Percentiles rank a stretch among this genome's conserved stretches.
Conservation (phyloP, 352 stramenopile genomes). For the Phytophthora europaea region DNA sequence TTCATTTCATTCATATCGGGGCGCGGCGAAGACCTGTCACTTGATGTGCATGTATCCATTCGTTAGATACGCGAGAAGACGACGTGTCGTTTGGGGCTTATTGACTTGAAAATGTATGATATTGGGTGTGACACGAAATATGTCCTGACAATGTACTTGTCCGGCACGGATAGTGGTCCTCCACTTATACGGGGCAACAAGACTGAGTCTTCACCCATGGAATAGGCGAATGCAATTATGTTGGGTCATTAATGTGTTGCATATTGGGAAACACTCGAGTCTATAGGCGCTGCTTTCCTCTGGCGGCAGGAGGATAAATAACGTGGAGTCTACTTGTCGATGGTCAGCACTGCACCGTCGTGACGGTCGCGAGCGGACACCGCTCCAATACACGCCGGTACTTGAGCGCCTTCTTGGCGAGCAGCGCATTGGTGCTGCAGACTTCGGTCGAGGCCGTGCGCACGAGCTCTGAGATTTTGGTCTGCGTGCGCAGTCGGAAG, state of each 20-base stretch:
- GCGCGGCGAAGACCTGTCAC: too few relatives aligned
- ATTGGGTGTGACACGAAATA: too few relatives aligned
- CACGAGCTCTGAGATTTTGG: conserved; percentile 42
- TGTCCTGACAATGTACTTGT: too few relatives aligned
- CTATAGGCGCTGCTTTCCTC: neutral
- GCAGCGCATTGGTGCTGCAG: conserved; percentile 42
- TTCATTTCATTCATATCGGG: too few relatives aligned
- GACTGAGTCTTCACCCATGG: too few relatives aligned
- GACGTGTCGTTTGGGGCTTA: too few relatives aligned
- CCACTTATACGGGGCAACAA: too few relatives aligned
- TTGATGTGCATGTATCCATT: too few relatives aligned
- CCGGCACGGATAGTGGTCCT: too few relatives aligned
- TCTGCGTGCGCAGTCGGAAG: conserved; percentile 42
- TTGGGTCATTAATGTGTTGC: neutral
- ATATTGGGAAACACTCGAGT: neutral
- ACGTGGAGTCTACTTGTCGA: neutral
- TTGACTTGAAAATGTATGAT: too few relatives aligned
- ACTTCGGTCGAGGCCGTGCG: conserved; percentile 16
- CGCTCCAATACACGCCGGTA: conserved; percentile 56
- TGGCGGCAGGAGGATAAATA: neutral
- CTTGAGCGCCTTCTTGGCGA: conserved; percentile 61
- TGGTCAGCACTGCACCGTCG: conserved; percentile 7
- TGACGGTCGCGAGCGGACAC: neutral
- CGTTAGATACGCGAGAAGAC: too few relatives aligned
- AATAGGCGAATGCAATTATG: too few relatives aligned